phyloP scores from a whole-genome alignment of 2,329 filamentous ascomycete genomes.

The Pyricularia grisea region DNA sequence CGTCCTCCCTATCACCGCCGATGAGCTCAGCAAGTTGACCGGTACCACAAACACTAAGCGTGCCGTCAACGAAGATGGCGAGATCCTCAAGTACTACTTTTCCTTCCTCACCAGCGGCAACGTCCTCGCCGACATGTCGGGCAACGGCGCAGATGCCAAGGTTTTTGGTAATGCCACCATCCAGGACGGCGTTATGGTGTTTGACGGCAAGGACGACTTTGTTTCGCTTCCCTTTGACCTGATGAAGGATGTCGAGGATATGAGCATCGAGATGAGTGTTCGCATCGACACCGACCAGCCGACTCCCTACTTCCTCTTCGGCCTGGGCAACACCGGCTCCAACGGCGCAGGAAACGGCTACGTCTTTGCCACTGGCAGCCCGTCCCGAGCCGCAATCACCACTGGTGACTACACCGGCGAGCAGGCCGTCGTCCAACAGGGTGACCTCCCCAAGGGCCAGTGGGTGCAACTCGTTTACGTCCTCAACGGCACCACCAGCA shows the following conservation, averaged over 20 bases:
- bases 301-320: conserved; percentile 16
- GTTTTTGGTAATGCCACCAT: conserved; percentile 12
- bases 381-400: conserved; percentile 13
- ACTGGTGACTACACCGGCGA: conserved; percentile 12
- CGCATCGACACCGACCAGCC: conserved; percentile 11
- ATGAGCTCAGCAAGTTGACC: conserved; percentile 27
- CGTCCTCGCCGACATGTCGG: conserved; percentile 12
- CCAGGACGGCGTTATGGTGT: conserved; percentile 9
- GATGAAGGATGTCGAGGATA: conserved; percentile 9
- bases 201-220: conserved; percentile 16
- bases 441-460: conserved; percentile 10
- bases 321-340: conserved; percentile 13
- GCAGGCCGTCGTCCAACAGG: conserved; percentile 8
- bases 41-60: conserved; percentile 9
- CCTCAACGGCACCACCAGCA: conserved; percentile 10
- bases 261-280: conserved; percentile 12
- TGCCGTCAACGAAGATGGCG: conserved; percentile 9
- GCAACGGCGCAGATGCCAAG: conserved; percentile 12
- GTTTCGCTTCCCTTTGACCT: conserved; percentile 14
- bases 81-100: conserved; percentile 15
- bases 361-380: conserved; percentile 14
- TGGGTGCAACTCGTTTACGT: conserved; percentile 14
- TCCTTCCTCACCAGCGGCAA: conserved; percentile 5
- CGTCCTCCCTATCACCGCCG: conserved; percentile 39
- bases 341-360: conserved; percentile 13